Evolutionary conservation across 2,329 filamentous ascomycete species (phyloP).

Genomic region (Cephalotrichum gorgonifer): DNA sequence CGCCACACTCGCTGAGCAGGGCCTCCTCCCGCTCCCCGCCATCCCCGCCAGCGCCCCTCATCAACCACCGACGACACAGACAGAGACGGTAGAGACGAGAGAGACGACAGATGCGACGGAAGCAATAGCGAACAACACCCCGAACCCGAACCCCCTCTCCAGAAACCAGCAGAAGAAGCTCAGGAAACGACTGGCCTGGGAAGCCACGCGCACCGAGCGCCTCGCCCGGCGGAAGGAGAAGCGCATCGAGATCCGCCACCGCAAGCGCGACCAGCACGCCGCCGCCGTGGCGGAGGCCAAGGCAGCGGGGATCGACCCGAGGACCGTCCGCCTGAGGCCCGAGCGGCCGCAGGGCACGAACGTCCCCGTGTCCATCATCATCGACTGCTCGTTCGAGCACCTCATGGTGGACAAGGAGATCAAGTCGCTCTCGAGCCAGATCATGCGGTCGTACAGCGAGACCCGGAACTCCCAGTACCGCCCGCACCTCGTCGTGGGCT

Average conservation of each 20-base stretch:
- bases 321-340: constrained; percentile 18
- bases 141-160: not conserved
- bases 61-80: not conserved
- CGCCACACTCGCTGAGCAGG: not conserved
- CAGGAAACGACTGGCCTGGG: constrained; percentile 62
- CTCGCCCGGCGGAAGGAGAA: constrained; percentile 45
- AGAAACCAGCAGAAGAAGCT: constrained; percentile 83
- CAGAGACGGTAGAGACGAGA: too few species aligned
- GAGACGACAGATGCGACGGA: too few species aligned
- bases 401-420: constrained; percentile 83
- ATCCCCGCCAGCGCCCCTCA: not conserved
- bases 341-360: constrained; percentile 32
- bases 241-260: constrained; percentile 33
- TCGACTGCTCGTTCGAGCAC: constrained; percentile 88
- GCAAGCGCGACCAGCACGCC: constrained; percentile 38
- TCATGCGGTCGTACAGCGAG: constrained; percentile 83
- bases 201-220: constrained; percentile 54
- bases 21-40: not conserved
- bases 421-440: constrained; percentile 70
- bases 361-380: constrained; percentile 68
- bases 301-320: constrained; percentile 30
- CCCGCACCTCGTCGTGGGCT: constrained; percentile 65
- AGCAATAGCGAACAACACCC: not conserved
- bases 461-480: constrained; percentile 61
- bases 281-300: constrained; percentile 34